Base-by-base conservation (phyloP, 805 yeast genomes). In the Yarrowia alimentaria region DNA sequence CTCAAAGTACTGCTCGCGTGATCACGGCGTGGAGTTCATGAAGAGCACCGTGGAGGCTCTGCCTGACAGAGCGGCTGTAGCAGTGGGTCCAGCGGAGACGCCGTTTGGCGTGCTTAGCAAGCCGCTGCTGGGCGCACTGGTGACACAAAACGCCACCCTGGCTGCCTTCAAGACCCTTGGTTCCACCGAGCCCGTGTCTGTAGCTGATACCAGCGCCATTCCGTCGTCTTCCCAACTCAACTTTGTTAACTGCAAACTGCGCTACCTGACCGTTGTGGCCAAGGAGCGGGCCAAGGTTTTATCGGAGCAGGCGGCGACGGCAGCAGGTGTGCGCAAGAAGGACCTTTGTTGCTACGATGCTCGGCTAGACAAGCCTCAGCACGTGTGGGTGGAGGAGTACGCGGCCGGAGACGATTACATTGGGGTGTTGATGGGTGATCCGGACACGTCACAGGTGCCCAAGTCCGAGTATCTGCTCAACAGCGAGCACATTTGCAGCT, bases 1-100 rank as follows among this genome's bases (percentile, higher is more conserved):
- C 22, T 78, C 88, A 25, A 87, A 89, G 63, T 89, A 85, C 62
- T 89, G 97, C 62, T 67, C 79, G 12, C 74, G 73, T 16, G 85
- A 77, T 19, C 95, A 90, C 64, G 96, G 95, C 26, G 45, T 61
- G 38, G 53, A 54, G 54, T 82, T 65, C 25, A 54, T 58, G 37
- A 47, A 52, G 31, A 49, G 51, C 4, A 12, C 38, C 10, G 20
- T 58, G 1, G 24, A 43, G 5, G 37, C 51, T 25, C 45, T 47
- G 12, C 19, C 22, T 12, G 25, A 26, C 12, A 29, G 38, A 21
- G 16, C 24, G 13, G 17, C 35, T 30, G 47, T 40, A 6, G 47
- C 47, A 6, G 33, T 26, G 8, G 47, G 25, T 13, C 16, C 33
- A 2, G 33, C 24, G 13, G 51, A 40, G 17, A n/a, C n/a, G n/a